Conservation (phyloP, 352 stramenopile genomes). For the Thraustotheca clavata region DNA sequence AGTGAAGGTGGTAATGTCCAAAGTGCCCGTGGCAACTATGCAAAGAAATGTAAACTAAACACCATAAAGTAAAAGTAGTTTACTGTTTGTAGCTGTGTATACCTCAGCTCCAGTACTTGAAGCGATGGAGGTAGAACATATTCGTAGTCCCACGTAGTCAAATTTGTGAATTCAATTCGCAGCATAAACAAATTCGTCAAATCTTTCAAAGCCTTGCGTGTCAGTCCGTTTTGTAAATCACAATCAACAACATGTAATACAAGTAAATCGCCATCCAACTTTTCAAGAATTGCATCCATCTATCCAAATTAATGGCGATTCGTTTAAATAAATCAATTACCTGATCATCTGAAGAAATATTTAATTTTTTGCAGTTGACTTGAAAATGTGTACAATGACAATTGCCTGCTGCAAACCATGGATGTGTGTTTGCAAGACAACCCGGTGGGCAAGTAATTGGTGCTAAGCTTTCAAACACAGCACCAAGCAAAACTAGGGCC, state of each 20-base stretch:
- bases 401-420: background rate
- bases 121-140: background rate
- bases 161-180: background rate
- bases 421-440: constrained; percentile 1
- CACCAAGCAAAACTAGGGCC: constrained; percentile 1
- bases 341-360: background rate
- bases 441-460: background rate
- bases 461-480: background rate
- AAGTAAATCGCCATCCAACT: background rate
- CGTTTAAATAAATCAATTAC: background rate
- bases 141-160: background rate
- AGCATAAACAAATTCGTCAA: background rate
- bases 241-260: constrained; percentile 4
- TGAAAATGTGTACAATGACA: constrained; percentile 4
- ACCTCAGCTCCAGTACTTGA: constrained; percentile 8
- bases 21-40: background rate
- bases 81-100: background rate
- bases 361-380: background rate
- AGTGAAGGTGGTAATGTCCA: background rate
- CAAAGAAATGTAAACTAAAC: no score
- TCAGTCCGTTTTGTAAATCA: background rate
- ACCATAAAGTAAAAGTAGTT: background rate
- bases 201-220: background rate
- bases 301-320: background rate
- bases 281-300: background rate